Conservation (phyloP, 2,329 filamentous ascomycete species). For the Capronia epimyces region DNA sequence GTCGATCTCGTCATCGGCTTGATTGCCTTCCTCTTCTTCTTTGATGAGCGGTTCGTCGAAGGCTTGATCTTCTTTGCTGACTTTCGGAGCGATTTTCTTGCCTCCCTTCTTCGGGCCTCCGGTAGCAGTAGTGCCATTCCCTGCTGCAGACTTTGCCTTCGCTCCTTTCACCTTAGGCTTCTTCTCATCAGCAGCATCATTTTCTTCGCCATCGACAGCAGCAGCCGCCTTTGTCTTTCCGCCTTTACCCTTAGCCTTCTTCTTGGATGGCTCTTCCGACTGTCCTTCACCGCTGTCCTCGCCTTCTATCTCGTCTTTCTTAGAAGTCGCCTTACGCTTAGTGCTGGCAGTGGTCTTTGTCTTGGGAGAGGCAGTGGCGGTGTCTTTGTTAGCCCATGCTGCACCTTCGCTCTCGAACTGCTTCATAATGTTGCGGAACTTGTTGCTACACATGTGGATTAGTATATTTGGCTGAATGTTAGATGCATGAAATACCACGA, state of each 20-base stretch:
- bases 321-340: slow-evolving; percentile 19
- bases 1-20: slow-evolving; percentile 3
- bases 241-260: slow-evolving; percentile 7
- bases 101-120: neutral
- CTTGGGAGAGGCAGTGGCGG: slow-evolving; percentile 2
- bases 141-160: neutral
- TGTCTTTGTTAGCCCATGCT: slow-evolving; percentile 6
- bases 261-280: slow-evolving; percentile 12
- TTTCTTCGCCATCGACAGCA: neutral
- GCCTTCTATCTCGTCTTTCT: neutral
- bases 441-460: slow-evolving; percentile 28
- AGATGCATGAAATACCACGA: neutral
- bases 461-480: neutral
- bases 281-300: neutral
- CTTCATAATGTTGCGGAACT: slow-evolving; percentile 25
- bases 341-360: slow-evolving; percentile 1
- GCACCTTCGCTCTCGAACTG: slow-evolving; percentile 18
- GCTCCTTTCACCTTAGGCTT: slow-evolving; percentile 1
- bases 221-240: slow-evolving; percentile 1
- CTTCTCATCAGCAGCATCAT: slow-evolving; percentile 11
- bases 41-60: neutral
- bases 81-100: slow-evolving; percentile 4
- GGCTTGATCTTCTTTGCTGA: slow-evolving; percentile 4
- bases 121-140: neutral
- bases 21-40: slow-evolving; percentile 1